These are phyloP conservation scores for Biancaea sappan DNA, from an alignment of 306 rosid genomes.

Conservation along the genomic window DNA sequence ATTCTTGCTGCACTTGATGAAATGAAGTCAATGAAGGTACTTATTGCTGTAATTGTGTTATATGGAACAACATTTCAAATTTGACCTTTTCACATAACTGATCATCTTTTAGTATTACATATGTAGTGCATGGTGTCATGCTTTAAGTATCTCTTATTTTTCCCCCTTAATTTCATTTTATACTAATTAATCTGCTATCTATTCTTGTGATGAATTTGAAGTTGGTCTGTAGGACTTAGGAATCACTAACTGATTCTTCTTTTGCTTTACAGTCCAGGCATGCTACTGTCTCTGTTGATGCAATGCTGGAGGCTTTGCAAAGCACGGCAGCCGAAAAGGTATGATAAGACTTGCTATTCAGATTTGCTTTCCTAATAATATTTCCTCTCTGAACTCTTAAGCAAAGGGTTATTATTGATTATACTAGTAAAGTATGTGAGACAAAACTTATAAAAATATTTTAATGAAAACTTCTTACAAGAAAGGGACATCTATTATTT, in stretches of 20 bases:
- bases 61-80: background rate
- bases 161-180: too few species aligned
- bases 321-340: constrained; percentile 62
- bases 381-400: constrained; percentile 5
- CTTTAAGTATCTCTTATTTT: background rate
- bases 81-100: background rate
- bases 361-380: constrained; percentile 14
- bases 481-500: too few species aligned
- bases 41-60: constrained; percentile 2
- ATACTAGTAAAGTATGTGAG: background rate
- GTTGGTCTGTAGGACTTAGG: background rate
- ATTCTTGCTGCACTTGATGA: constrained; percentile 94
- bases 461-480: too few species aligned
- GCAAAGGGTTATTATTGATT: background rate
- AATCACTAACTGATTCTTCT: constrained; percentile 21
- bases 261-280: constrained; percentile 78
- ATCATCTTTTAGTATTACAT: constrained; percentile 1
- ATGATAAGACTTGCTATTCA: constrained; percentile 25
- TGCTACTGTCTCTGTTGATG: constrained; percentile 81
- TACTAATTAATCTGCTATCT: background rate
- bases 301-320: constrained; percentile 87
- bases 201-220: background rate
- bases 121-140: background rate
- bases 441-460: background rate
- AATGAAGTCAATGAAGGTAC: constrained; percentile 96